phyloP scores from a whole-genome alignment of 202 grass and related monocot genomes.

The Zoysia matrella region DNA sequence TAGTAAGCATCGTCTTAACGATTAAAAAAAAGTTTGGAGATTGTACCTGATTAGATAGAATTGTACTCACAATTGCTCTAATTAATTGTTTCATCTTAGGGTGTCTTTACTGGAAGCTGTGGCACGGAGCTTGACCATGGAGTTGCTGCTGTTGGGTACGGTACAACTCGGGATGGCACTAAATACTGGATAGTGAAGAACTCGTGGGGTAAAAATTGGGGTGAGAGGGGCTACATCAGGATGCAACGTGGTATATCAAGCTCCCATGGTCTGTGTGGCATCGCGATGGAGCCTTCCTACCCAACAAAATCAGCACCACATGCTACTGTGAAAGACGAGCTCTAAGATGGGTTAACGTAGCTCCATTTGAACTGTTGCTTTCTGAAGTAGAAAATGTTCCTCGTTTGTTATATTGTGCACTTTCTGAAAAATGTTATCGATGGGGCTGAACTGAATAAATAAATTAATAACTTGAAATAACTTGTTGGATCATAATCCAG shows the following conservation, averaged over 20 bases:
- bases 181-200: conserved; percentile 80
- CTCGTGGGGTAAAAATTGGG: conserved; percentile 70
- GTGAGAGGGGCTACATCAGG: conserved; percentile 64
- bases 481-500: no score
- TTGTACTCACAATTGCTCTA: neutral
- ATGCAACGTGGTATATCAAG: conserved; percentile 52
- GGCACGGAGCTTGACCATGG: conserved; percentile 71
- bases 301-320: conserved; percentile 43
- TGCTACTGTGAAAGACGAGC: neutral
- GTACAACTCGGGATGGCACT: conserved; percentile 33
- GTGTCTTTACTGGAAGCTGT: conserved; percentile 63
- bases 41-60: neutral
- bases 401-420: neutral
- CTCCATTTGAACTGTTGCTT: neutral
- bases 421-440: neutral
- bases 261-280: conserved; percentile 56
- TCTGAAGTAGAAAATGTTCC: neutral
- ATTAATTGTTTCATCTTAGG: conserved; percentile 25
- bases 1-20: no score
- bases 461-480: neutral
- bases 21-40: no score
- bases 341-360: conserved; percentile 28
- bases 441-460: neutral
- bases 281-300: conserved; percentile 65
- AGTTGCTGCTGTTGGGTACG: conserved; percentile 61